phyloP scores from a whole-genome alignment of 2,329 filamentous ascomycete genomes.

The Claviceps lovelessii region DNA sequence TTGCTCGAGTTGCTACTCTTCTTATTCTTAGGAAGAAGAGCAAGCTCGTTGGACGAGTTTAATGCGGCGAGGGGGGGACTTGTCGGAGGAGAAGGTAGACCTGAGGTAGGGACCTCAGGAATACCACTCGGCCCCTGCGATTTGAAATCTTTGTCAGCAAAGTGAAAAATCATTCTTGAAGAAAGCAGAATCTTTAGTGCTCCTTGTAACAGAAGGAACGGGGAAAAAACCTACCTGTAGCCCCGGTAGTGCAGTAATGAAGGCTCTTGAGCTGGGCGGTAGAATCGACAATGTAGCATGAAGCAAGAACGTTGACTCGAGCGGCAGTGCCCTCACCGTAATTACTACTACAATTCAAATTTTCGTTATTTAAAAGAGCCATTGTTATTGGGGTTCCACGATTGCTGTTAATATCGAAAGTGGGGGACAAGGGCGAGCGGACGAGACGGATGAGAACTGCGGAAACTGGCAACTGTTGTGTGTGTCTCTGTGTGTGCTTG shows the following conservation, averaged over 20 bases:
- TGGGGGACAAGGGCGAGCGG: not conserved
- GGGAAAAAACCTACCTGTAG: conserved; percentile 44
- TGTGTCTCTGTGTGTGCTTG: not conserved
- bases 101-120: conserved; percentile 81
- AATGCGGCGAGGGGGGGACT: conserved; percentile 78
- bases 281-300: conserved; percentile 74
- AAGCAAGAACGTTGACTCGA: conserved; percentile 68
- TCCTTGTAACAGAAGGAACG: too few species aligned
- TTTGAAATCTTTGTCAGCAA: conserved; percentile 9
- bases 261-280: conserved; percentile 63
- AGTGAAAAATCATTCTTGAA: not conserved
- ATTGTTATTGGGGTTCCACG: conserved; percentile 25
- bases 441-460: not conserved
- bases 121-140: conserved; percentile 73
- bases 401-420: conserved; percentile 10
- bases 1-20: conserved; percentile 28
- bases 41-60: conserved; percentile 52
- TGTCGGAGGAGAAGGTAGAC: conserved; percentile 69
- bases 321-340: conserved; percentile 53
- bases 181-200: not conserved
- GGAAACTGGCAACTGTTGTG: conserved; percentile 5
- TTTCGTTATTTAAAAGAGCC: conserved; percentile 58
- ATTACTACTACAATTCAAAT: conserved; percentile 60
- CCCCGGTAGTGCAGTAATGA: conserved; percentile 91
- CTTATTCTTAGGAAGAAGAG: conserved; percentile 44